Percentiles rank a stretch among this genome's conserved stretches.
phyloP scores from a whole-genome alignment of 352 stramenopile species.

The Sclerospora graminicola region DNA sequence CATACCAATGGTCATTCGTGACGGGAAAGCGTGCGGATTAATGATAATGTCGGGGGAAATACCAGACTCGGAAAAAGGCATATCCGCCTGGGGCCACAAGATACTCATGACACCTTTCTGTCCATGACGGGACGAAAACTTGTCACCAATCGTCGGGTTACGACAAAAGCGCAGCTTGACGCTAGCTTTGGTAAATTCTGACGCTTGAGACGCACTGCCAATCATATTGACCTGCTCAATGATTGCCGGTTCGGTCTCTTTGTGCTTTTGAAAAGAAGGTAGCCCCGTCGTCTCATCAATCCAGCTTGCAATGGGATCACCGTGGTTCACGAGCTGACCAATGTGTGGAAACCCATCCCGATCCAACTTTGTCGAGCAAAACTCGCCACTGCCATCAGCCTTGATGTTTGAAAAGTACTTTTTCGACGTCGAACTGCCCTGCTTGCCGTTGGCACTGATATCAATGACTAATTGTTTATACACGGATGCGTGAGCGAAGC shows the following conservation, averaged over 20 bases:
- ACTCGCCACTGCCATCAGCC: constrained; percentile 49
- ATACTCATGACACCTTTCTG: constrained; percentile 99
- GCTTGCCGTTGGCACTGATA: constrained; percentile 50
- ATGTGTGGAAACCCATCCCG: constrained; percentile 95
- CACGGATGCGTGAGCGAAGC: constrained; percentile 95
- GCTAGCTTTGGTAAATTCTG: constrained; percentile 80
- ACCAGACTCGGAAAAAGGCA: constrained; percentile 98
- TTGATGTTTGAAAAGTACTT: constrained; percentile 91
- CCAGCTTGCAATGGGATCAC: constrained; percentile 93
- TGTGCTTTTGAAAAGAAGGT: constrained; percentile 91
- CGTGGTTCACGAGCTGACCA: constrained; percentile 90
- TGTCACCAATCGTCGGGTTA: constrained; percentile 99
- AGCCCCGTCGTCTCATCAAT: constrained; percentile 92
- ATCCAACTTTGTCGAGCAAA: constrained; percentile 83
- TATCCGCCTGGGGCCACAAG: constrained; percentile 97
- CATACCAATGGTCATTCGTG: constrained; percentile 96
- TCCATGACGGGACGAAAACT: constrained; percentile 98
- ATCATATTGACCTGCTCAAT: constrained; percentile 93
- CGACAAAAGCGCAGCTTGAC: constrained; percentile 97
- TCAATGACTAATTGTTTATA: constrained; percentile 98
- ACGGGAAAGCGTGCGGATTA: constrained; percentile 98
- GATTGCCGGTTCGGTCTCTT: constrained; percentile 95
- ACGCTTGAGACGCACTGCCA: constrained; percentile 50
- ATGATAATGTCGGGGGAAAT: constrained; percentile 99
- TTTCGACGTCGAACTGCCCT: constrained; percentile 63